Base-by-base conservation (phyloP, 345 rosid genomes). In the Acer saccharum region DNA sequence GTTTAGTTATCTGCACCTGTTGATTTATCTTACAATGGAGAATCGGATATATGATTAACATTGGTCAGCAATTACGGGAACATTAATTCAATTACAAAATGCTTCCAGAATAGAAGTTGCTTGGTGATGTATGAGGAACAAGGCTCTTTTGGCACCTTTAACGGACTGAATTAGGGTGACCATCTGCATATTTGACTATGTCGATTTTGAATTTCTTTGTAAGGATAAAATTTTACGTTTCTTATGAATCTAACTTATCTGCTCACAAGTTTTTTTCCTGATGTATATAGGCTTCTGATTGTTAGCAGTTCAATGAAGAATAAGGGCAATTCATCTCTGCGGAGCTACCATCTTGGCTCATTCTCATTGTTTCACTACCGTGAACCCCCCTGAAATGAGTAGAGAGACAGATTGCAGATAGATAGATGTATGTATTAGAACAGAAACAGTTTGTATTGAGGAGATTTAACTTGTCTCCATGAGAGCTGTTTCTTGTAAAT, bases 291-390 rank as follows among this genome's bases (percentile, higher is more conserved):
- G 7, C 27, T 48, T 69, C 18, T 52, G 12, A 52, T 66, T 25
- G n/a, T 75, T 10, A 63, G 84, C 71, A 83, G 84, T 58, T 74
- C 60, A 75, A 77, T 11, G 72, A 10, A 25, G 70, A 83, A 78
- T 82, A 70, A 76, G 35, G 65, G 76, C 48, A 41, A 57, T 20
- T 57, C 3, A n/a, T 7, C 55, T 27, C 43, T 63, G 16, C 16
- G 52, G 32, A 41, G 39, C 29, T 0, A 6, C 27, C 48, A 6
- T 11, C 63, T 4, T 75, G 54, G 78, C 61, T 46, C 16, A 32
- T 32, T 73, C 43, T 78, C 84, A 83, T 81, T 82, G 85, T 83
- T 86, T 80, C 68, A 77, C 73, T 78, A 78, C 85, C 85, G 78
- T 81, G 77, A 69, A 65, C 46, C 43, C 68, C 27, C 14, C 50